Conservation (phyloP, 2,329 filamentous ascomycete species). For the Sclerotinia minor region DNA sequence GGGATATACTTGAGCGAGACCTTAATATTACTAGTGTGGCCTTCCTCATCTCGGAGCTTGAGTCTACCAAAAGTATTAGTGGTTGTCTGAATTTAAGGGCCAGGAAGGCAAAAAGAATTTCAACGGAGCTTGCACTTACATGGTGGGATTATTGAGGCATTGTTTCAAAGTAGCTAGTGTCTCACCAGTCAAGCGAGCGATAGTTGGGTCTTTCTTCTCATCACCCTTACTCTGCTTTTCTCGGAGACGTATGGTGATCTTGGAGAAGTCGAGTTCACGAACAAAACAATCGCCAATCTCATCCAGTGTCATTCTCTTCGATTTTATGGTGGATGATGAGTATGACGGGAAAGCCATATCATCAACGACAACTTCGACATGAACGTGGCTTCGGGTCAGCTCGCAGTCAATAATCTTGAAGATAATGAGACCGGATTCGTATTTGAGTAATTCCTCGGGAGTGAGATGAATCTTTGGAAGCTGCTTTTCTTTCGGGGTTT, state of each 20-base stretch:
- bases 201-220: conserved; percentile 66
- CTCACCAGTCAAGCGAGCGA: conserved; percentile 80
- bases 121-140: conserved; percentile 14
- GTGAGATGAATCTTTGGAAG: conserved; percentile 76
- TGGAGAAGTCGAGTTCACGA: conserved; percentile 94
- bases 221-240: conserved; percentile 76
- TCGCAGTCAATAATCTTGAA: conserved; percentile 93
- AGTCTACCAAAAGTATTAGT: conserved; percentile 84
- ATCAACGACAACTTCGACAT: conserved; percentile 87
- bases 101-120: conserved; percentile 51
- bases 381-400: conserved; percentile 71
- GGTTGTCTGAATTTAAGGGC: conserved; percentile 15
- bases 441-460: conserved; percentile 76
- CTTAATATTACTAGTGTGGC: conserved; percentile 74
- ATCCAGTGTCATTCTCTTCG: conserved; percentile 71
- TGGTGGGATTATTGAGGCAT: conserved; percentile 53
- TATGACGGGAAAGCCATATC: conserved; percentile 93
- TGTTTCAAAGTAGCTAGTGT: conserved; percentile 86
- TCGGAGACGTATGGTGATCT: conserved; percentile 81
- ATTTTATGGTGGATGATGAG: conserved; percentile 72
- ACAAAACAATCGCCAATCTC: conserved; percentile 96
- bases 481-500: conserved; percentile 49
- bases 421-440: conserved; percentile 89
- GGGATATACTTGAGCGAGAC: conserved; percentile 95
- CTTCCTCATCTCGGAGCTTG: conserved; percentile 75